Evolutionary conservation across 2,329 filamentous ascomycete genomes (phyloP), one percentile per base, ranked within the genome.

Genomic region (Pseudogymnoascus sp.): DNA sequence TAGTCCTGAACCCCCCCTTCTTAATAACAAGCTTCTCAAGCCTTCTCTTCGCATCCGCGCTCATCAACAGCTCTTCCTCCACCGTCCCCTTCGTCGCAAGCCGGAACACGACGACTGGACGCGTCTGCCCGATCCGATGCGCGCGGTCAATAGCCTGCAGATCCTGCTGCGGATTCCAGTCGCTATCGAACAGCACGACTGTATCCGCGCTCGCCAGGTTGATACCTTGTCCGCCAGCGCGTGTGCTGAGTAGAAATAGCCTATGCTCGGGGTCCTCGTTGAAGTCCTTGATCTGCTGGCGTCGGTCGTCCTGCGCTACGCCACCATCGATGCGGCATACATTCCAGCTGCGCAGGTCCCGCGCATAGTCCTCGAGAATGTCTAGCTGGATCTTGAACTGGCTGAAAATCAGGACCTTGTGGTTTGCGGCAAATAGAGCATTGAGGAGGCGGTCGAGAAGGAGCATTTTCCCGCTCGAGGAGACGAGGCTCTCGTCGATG

Each of bases 121-220:
- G 83, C 0, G 88, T 96, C 74, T 99, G 95, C 0, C 95, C 95
- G 66, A 99, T 97, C 11, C 95, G 86, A 73, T 99, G 95, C 0
- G 91, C 92, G 4, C 95, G 90, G 72, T 99, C 95, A 75, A 97
- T 95, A 0, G 95, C 95, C 72, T 99, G 95, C 0, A 99, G 80
- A 74, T 99, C 95, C 72, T 97, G 93, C 73, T 99, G 95, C 0
- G 95, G 95, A 70, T 99, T 99, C 87, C 93, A 97, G 70, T 96
- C 84, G 2, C 82, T 86, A 74, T 97, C 93, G 69, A 95, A 97
- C 0, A 97, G 80, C 53, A 97, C 89, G 10, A 97, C 93, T 0
- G 93, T 97, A 69, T 97, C 93, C 0, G 93, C 93, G 0, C 88
- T 88, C 0, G 91, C 91, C 0, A 97, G 85, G 71, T 97, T 97